Percentiles rank a stretch among this genome's conserved stretches.
These are phyloP conservation scores for Nepenthes gracilis DNA, from an alignment of 148 eudicot genomes.

Conservation along the genomic window DNA sequence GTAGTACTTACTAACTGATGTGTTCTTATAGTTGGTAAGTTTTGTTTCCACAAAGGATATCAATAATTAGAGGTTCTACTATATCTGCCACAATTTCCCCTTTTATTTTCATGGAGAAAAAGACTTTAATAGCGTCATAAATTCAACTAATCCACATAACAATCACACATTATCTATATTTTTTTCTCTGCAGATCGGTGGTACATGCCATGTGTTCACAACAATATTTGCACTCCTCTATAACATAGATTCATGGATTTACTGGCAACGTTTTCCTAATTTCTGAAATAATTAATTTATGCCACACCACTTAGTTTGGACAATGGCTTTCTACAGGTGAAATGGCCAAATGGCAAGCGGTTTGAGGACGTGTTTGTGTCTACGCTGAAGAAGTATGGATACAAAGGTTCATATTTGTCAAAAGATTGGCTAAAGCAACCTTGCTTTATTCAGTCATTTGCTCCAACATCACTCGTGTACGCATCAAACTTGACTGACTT, in stretches of 20 bases:
- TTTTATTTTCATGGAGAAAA: no score
- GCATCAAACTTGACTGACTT: slow-evolving; percentile 69
- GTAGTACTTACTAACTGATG: no score
- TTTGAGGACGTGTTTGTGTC: slow-evolving; percentile 80
- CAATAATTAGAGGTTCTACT: no score
- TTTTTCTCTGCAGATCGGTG: background rate
- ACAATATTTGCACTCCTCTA: background rate
- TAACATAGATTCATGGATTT: no score
- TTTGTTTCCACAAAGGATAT: no score
- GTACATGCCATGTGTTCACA: background rate
- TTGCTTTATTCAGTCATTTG: slow-evolving; percentile 91
- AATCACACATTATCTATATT: background rate
- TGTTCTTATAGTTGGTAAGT: no score
- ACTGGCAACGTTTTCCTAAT: no score
- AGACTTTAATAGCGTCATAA: no score
- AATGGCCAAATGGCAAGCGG: slow-evolving; percentile 77
- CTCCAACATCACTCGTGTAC: slow-evolving; percentile 77
- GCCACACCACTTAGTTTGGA: background rate
- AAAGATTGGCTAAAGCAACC: slow-evolving; percentile 83
- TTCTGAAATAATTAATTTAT: no score
- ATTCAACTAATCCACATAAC: no score
- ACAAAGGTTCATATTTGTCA: slow-evolving; percentile 79
- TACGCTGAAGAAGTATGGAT: slow-evolving; percentile 74
- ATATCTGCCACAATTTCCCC: no score
- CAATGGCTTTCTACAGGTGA: slow-evolving; percentile 40